Base-by-base conservation (phyloP, 2,329 filamentous ascomycete genomes). In the Hirsutella thompsonii region DNA sequence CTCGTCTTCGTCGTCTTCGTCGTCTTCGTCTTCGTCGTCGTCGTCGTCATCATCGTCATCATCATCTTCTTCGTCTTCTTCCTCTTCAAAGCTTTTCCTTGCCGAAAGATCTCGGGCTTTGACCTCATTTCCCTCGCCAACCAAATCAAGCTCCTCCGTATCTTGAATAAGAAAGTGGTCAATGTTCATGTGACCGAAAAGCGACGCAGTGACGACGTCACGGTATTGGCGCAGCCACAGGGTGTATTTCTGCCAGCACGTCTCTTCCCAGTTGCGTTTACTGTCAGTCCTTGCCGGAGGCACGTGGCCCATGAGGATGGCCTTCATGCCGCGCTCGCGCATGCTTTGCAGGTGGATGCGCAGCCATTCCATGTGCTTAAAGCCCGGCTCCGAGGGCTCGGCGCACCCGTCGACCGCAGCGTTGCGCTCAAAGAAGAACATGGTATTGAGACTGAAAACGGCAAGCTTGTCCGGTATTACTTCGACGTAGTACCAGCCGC, bases 131-230 rank as follows among this genome's bases (percentile, higher is more conserved):
- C 11, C 23, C 23, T 6, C 11, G 6, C 30, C 29, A 5, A 13
- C 38, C 14, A 87, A 70, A 45, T 83, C 71, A 41, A 95, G 70
- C 1, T 94, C 75, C 33, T 83, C 70, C 43, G 79, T 85, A 57
- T 96, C 90, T 52, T 94, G 86, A 14, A 98, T 66, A 55, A 96
- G 74, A 61, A 98, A 98, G 59, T 98, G 92, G 53, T 98, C 92
- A 48, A 95, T 84, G 55, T 98, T 98, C 92, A 98, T 96, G 58
- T 98, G 92, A 2, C 90, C 92, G 55, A 83, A 98, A 5, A 94
- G 55, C 20, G 78, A 79, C 11, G 76, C 79, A 18, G 89, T 72
- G 18, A 98, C 72, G 30, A 98, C 81, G 58, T 98, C 92, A 28
- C 92, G 83, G 60, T 88, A 98, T 58, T 93, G 87, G 50, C 79